phyloP scores from a whole-genome alignment of 2,329 filamentous ascomycete genomes.

The Ceratocystis colombiana region DNA sequence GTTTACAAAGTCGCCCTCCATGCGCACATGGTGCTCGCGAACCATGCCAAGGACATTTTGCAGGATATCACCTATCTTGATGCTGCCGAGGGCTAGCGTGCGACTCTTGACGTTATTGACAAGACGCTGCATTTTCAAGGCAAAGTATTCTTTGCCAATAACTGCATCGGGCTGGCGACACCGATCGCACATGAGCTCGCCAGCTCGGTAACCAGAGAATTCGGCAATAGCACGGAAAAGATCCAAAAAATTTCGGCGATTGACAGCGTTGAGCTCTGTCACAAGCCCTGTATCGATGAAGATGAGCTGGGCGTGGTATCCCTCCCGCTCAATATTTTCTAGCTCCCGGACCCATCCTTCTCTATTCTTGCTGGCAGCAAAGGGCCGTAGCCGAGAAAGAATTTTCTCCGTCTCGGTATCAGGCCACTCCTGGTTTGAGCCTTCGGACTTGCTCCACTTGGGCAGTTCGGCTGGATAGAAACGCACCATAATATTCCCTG shows the following conservation, averaged over 20 bases:
- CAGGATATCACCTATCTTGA: slow-evolving; percentile 92
- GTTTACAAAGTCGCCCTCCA: slow-evolving; percentile 97
- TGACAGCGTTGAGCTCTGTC: slow-evolving; percentile 79
- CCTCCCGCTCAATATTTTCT: slow-evolving; percentile 67
- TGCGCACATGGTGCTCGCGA: slow-evolving; percentile 75
- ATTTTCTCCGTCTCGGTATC: slow-evolving; percentile 81
- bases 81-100: slow-evolving; percentile 83
- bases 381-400: slow-evolving; percentile 65
- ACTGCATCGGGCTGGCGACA: slow-evolving; percentile 89
- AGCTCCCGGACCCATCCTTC: slow-evolving; percentile 66
- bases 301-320: slow-evolving; percentile 85
- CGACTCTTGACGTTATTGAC: slow-evolving; percentile 81
- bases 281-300: slow-evolving; percentile 97
- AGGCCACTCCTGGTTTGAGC: slow-evolving; percentile 39
- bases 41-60: slow-evolving; percentile 90
- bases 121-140: slow-evolving; percentile 92
- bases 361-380: slow-evolving; percentile 50
- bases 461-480: slow-evolving; percentile 80
- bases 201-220: slow-evolving; percentile 92
- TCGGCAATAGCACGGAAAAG: slow-evolving; percentile 93
- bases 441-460: slow-evolving; percentile 34
- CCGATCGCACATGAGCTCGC: slow-evolving; percentile 89
- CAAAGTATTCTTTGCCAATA: slow-evolving; percentile 79
- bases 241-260: slow-evolving; percentile 84
- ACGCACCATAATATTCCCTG: slow-evolving; percentile 98